A percentile compares a stretch with the other conserved stretches of the same genome.
These are phyloP conservation scores for Lindgomyces ingoldianus DNA, from an alignment of 495 filamentous ascomycete species.

Conservation along the genomic window DNA sequence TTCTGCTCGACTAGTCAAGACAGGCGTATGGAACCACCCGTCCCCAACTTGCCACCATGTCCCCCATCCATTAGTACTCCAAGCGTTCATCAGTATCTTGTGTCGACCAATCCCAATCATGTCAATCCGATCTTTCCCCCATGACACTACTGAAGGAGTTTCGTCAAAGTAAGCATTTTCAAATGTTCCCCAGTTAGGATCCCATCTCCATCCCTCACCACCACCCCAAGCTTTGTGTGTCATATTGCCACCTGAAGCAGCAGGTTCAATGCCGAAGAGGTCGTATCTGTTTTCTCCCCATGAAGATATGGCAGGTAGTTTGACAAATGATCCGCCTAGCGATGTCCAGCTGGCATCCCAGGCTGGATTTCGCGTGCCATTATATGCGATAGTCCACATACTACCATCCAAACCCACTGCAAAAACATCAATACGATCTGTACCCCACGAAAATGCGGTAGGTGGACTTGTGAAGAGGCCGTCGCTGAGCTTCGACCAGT, in stretches of 20 bases:
- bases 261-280: neutral
- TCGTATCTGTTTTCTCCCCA: neutral
- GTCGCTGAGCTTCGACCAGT: neutral
- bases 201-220: neutral
- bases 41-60: neutral
- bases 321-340: neutral
- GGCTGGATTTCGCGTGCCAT: neutral
- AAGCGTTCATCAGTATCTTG: neutral
- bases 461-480: neutral
- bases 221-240: neutral
- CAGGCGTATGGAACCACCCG: neutral
- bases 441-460: neutral
- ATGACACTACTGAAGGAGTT: neutral
- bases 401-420: neutral
- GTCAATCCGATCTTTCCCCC: neutral
- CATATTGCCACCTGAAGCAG: neutral
- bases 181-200: neutral
- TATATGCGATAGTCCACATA: neutral
- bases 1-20: neutral
- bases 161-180: neutral
- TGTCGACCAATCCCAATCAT: neutral
- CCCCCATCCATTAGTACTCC: neutral
- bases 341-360: neutral
- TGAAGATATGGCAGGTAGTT: neutral
- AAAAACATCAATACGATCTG: neutral